A percentile compares a stretch with the other conserved stretches of the same genome.
Evolutionary conservation across 2,329 filamentous ascomycete species (phyloP).

Genomic region (Pseudocercospora fijiensis): DNA sequence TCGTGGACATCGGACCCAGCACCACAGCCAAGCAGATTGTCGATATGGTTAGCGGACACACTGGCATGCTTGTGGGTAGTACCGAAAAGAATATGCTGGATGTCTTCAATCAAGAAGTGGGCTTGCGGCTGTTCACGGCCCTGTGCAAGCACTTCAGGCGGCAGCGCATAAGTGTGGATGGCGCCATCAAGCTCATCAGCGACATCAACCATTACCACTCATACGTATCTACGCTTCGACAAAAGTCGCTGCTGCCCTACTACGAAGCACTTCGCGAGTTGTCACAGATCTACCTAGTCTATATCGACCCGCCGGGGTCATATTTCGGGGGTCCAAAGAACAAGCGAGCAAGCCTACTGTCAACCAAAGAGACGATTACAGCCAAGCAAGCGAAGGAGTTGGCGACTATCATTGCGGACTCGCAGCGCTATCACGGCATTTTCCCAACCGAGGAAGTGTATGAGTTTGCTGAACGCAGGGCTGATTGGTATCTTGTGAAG

Average conservation of each 20-base stretch:
- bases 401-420: constrained; percentile 90
- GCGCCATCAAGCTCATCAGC: constrained; percentile 87
- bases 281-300: constrained; percentile 92
- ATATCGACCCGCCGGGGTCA: constrained; percentile 37
- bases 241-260: constrained; percentile 81
- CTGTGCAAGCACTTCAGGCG: constrained; percentile 97
- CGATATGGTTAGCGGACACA: constrained; percentile 82
- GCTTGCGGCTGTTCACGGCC: constrained; percentile 83
- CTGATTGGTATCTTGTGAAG: constrained; percentile 92
- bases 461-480: constrained; percentile 89
- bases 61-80: constrained; percentile 86
- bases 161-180: constrained; percentile 84
- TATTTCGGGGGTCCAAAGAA: constrained; percentile 29
- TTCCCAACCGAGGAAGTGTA: constrained; percentile 96
- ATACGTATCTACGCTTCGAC: constrained; percentile 78
- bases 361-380: constrained; percentile 42
- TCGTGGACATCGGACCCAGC: constrained; percentile 68
- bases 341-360: constrained; percentile 32
- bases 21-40: constrained; percentile 77
- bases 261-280: constrained; percentile 90
- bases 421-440: constrained; percentile 83
- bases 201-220: constrained; percentile 94
- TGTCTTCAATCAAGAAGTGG: constrained; percentile 97
- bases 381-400: constrained; percentile 86
- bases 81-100: constrained; percentile 98